Base-by-base conservation (phyloP, 2,329 filamentous ascomycete genomes). In the Colletotrichum tabaci region DNA sequence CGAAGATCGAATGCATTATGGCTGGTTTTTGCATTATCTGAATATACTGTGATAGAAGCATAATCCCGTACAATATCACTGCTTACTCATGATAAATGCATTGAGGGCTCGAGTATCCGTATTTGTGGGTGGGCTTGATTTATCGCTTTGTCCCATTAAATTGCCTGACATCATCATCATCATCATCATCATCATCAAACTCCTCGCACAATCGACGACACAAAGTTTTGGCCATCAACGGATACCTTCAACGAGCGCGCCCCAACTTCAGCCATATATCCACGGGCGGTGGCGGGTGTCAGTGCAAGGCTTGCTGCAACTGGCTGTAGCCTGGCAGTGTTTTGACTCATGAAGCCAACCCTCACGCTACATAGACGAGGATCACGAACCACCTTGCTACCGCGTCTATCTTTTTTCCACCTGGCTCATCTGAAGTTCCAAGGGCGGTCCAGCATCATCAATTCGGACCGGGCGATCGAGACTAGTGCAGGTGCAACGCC, bases 1-100 rank as follows among this genome's bases (percentile, higher is more conserved):
- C 13, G 18, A 55, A 15, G 38, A 47, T 71, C 40, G 49, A 65
- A 71, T 42, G 53, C 35, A 58, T 64, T 53, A 46, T 64, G 53
- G 21, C 46, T 49, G 9, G 40, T 47, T 40, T 38, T 55, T 55
- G 21, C 23, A 46, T 18, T 58, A 21, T 6, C 21, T 26, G 40
- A 30, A 47, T 49, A 23, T 12, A 13, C 21, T 15, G 7, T 12
- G 21, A 2, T 23, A 47, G 9, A 30, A 15, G 16, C 50, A 67
- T 44, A 15, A 23, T 8, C 6, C 30, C 4, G 26, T 40, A 3
- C 12, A 18, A 4, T 3, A 40, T 15, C n/a, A 2, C 6, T 38
- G 2, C 1, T 2, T 35, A 18, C 16, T 4, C 12, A 3, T 0
- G 23, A n/a, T 58, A 55, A 8, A n/a, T 47, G 23, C 12, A 56